A percentile compares a stretch with the other conserved stretches of the same genome.
These are phyloP conservation scores for Aspergillus sparsus DNA, from an alignment of 495 filamentous ascomycete species.

Conservation along the genomic window DNA sequence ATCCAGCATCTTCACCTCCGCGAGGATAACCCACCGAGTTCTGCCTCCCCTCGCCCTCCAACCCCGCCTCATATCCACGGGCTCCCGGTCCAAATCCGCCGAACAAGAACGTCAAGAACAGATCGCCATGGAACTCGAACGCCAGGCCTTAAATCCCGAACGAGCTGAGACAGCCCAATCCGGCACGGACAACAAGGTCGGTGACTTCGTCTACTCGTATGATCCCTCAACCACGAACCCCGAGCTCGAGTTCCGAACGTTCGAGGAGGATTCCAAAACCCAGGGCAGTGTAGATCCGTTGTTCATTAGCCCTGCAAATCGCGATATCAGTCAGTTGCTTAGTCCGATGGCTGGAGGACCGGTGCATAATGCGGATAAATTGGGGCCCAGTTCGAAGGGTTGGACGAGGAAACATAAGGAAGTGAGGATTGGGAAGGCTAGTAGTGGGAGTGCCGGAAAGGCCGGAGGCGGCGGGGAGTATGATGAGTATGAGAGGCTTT, in stretches of 20 bases:
- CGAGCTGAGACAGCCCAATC: conserved; percentile 15
- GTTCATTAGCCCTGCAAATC: conserved; percentile 17
- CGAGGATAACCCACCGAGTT: background rate
- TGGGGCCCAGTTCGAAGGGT: conserved; percentile 10
- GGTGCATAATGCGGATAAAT: conserved; percentile 6
- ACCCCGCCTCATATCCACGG: background rate
- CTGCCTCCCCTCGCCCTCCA: background rate
- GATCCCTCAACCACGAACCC: conserved; percentile 13
- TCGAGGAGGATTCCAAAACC: background rate
- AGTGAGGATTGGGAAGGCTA: conserved; percentile 5
- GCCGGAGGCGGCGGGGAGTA: background rate
- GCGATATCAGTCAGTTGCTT: conserved; percentile 4
- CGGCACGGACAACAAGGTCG: conserved; percentile 20
- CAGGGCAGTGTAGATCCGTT: conserved; percentile 12
- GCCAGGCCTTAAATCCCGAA: conserved; percentile 13
- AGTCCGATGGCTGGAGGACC: conserved; percentile 2
- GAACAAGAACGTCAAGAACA: background rate
- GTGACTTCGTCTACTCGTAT: conserved; percentile 7
- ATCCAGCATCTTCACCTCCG: background rate
- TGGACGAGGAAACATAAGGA: conserved; percentile 17
- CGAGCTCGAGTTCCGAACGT: conserved; percentile 9
- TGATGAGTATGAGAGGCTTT: conserved; percentile 18
- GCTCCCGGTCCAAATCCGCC: background rate
- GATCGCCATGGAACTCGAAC: conserved; percentile 2
- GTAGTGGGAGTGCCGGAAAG: background rate